phyloP scores from a whole-genome alignment of 345 rosid species.

The Sonneratia caseolaris region DNA sequence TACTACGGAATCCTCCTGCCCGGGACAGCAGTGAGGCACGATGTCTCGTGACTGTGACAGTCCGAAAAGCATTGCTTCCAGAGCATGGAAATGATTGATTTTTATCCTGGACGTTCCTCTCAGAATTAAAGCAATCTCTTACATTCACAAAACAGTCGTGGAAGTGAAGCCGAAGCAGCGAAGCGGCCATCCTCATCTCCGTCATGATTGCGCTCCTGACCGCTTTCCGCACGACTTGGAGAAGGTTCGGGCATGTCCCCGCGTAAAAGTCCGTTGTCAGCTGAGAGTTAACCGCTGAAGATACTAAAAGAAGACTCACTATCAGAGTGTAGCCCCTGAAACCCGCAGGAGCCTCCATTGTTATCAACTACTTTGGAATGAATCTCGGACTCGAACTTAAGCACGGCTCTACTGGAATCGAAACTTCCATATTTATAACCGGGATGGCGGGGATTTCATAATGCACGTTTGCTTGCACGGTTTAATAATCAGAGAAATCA shows the following conservation, averaged over 20 bases:
- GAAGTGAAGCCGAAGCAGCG: slow-evolving; percentile 54
- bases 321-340: slow-evolving; percentile 11
- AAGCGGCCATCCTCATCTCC: slow-evolving; percentile 68
- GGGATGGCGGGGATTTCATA: background rate
- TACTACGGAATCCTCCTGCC: too few relatives aligned
- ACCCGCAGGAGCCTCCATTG: slow-evolving; percentile 15
- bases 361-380: background rate
- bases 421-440: background rate
- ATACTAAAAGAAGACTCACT: slow-evolving; percentile 18
- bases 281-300: slow-evolving; percentile 35
- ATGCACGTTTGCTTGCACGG: background rate
- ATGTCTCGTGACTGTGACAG: background rate
- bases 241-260: slow-evolving; percentile 39
- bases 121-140: slow-evolving; percentile 4
- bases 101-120: too few relatives aligned
- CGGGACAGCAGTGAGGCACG: too few relatives aligned
- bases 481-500: background rate
- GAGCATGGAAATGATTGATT: background rate
- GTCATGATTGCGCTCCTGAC: slow-evolving; percentile 38
- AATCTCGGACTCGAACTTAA: background rate
- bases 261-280: slow-evolving; percentile 37
- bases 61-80: background rate
- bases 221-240: slow-evolving; percentile 27
- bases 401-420: background rate
- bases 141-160: slow-evolving; percentile 76